Base-by-base conservation (phyloP, 2,329 filamentous ascomycete species). In the Metarhizium brunneum region DNA sequence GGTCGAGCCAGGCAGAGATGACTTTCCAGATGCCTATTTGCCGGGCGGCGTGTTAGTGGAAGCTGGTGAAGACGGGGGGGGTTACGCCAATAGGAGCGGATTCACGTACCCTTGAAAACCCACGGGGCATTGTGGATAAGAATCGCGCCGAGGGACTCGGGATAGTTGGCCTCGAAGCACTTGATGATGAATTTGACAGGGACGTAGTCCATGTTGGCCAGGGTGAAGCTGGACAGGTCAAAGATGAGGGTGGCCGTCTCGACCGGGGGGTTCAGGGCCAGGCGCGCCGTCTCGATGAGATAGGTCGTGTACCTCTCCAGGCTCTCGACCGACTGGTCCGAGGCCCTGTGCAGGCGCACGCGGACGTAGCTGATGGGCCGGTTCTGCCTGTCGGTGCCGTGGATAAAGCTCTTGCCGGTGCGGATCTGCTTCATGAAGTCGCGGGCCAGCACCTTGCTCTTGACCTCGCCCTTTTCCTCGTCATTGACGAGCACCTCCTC, bases 121-220 rank as follows among this genome's bases (percentile, higher is more conserved):
- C 86, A 90, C 3, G 87, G 87, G 0, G 86, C 81, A 66, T 89
- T 88, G 73, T 90, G 87, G 49, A 90, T 84, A 47, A 89, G 79
- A 4, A 90, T 84, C 1, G 79, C 73, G 42, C 85, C 86, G 2
- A 90, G 74, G 0, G 83, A 87, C 66, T 90, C 87, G 2, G 87
- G 87, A 63, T 90, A 90, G 64, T 89, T 87, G 51, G 87, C 86
- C 71, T 90, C 87, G 63, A 90, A 88, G 64, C 85, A 86, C 62
- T 88, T 87, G 69, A 90, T 87, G 74, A 90, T 86, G 72, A 89
- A 90, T 62, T 88, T 90, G 53, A 90, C 84, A 0, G 86, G 85
- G 0, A 83, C 78, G 66, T 89, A 90, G 68, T 90, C 87, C 78
- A 90, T 89, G 70, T 90, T 90, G 11, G 83, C 78, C 66, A 90